phyloP scores from a whole-genome alignment of 495 filamentous ascomycete species.

The Penicillium crystallinum region DNA sequence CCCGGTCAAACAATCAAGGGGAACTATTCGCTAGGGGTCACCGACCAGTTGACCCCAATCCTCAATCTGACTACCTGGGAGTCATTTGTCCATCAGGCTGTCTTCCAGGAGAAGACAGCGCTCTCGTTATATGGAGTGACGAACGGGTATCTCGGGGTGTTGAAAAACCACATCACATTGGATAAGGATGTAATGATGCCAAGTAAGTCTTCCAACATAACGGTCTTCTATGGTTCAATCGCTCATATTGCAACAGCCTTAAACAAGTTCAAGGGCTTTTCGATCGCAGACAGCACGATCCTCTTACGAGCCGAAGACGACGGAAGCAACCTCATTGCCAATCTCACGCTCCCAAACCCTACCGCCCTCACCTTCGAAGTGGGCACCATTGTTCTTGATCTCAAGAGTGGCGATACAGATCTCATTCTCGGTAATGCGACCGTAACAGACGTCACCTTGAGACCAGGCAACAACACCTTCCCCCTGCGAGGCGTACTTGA shows the following conservation, averaged over 20 bases:
- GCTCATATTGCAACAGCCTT: constrained; percentile 16
- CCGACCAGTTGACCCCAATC: constrained; percentile 20
- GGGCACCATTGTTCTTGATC: constrained; percentile 28
- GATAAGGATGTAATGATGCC: constrained; percentile 31
- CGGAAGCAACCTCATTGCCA: constrained; percentile 35
- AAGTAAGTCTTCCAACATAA: constrained; percentile 12
- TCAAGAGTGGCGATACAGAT: constrained; percentile 22
- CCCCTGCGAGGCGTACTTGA: constrained; percentile 41
- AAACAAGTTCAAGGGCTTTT: constrained; percentile 27
- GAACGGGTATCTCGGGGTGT: constrained; percentile 25
- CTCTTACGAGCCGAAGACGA: constrained; percentile 22
- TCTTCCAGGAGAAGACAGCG: constrained; percentile 23
- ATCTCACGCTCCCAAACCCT: constrained; percentile 34
- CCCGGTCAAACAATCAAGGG: constrained; percentile 26
- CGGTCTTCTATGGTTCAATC: background rate
- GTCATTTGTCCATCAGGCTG: constrained; percentile 25
- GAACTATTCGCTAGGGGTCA: constrained; percentile 28
- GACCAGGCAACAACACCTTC: constrained; percentile 54
- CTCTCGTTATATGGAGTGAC: constrained; percentile 25
- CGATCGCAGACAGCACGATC: constrained; percentile 24
- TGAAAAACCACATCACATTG: constrained; percentile 28
- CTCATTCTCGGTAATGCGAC: constrained; percentile 48
- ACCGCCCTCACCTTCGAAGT: constrained; percentile 32
- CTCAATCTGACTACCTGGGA: constrained; percentile 25
- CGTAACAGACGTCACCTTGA: constrained; percentile 51